These are phyloP conservation scores for Chytridium lagenaria DNA, from an alignment of 371 early-diverging fungal species.

Conservation along the genomic window DNA sequence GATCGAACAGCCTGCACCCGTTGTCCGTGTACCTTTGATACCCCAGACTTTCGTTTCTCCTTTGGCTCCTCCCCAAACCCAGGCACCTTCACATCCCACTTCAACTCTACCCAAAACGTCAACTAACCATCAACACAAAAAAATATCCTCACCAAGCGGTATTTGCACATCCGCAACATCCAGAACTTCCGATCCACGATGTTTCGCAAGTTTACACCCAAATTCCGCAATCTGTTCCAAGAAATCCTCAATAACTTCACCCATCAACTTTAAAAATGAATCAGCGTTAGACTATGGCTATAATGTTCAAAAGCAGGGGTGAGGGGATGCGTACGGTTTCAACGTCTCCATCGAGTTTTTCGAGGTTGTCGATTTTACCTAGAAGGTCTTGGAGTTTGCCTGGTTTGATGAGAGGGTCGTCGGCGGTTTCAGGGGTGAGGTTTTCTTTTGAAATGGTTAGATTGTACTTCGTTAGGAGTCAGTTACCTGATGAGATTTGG, in stretches of 20 bases:
- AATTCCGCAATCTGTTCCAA: not conserved
- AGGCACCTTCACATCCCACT: slow-evolving; percentile 1
- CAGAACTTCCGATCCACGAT: slow-evolving; percentile 9
- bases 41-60: not conserved
- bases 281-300: no score
- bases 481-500: no score
- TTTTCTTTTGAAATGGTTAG: not conserved
- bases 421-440: not conserved
- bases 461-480: not conserved
- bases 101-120: not conserved
- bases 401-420: not conserved
- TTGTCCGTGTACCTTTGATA: not conserved
- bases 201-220: not conserved
- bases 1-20: not conserved
- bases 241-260: not conserved
- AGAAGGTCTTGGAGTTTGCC: not conserved
- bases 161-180: not conserved
- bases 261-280: not conserved
- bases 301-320: no score
- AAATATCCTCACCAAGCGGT: not conserved
- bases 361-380: not conserved
- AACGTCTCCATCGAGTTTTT: slow-evolving; percentile 8
- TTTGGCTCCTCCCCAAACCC: slow-evolving; percentile 7
- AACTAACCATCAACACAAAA: not conserved
- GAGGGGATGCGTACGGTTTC: not conserved